phyloP scores from a whole-genome alignment of 2,329 filamentous ascomycete genomes.

The Clarireedia hainanense region DNA sequence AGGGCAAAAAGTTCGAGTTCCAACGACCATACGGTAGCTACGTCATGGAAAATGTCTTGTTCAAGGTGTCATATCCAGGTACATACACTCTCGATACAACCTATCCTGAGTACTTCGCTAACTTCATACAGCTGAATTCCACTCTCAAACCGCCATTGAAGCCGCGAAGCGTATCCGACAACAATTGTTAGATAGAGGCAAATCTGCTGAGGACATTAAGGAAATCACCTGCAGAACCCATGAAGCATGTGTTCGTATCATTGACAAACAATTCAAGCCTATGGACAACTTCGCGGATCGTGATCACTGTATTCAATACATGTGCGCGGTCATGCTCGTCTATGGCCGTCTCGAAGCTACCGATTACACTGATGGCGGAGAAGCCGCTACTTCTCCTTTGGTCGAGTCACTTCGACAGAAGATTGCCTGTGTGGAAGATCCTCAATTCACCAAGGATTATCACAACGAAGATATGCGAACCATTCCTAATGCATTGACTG shows the following conservation, averaged over 20 bases:
- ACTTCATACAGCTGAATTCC: conserved; percentile 67
- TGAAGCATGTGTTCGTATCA: conserved; percentile 97
- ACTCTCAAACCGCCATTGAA: conserved; percentile 97
- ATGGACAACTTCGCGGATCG: conserved; percentile 99
- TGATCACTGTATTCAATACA: conserved; percentile 99
- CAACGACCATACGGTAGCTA: conserved; percentile 95
- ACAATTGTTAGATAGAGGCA: conserved; percentile 75
- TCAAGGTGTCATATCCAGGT: conserved; percentile 99
- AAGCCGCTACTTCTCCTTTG: conserved; percentile 82
- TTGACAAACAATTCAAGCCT: conserved; percentile 99
- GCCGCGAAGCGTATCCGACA: conserved; percentile 82
- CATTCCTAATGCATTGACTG: conserved; percentile 94
- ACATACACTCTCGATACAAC: conserved; percentile 29
- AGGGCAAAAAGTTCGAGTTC: conserved; percentile 92
- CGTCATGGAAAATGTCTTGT: conserved; percentile 99
- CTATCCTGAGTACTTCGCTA: conserved; percentile 15
- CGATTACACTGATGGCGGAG: conserved; percentile 88
- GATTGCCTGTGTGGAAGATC: conserved; percentile 95
- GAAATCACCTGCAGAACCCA: conserved; percentile 89
- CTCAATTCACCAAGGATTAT: conserved; percentile 90
- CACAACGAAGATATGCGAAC: conserved; percentile 88
- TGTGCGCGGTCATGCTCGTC: conserved; percentile 92
- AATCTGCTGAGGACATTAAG: conserved; percentile 91
- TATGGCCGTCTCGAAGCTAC: conserved; percentile 89
- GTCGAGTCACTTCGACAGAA: conserved; percentile 87